A percentile compares a stretch with the other conserved stretches of the same genome.
phyloP scores from a whole-genome alignment of 768 basidiomycete genomes.

The Serendipita sp. region DNA sequence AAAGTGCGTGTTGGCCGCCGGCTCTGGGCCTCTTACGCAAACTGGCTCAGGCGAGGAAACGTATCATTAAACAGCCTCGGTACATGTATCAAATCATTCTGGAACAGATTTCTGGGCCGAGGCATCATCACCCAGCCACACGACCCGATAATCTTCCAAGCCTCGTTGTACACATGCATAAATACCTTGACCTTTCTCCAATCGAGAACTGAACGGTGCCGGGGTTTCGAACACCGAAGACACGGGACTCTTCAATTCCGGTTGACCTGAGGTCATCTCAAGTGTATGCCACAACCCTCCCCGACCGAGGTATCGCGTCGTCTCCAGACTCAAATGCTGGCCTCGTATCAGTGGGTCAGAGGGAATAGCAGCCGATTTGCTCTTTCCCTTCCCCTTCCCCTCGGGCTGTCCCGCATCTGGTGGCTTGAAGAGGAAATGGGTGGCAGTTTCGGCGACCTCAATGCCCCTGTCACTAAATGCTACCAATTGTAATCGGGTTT shows the following conservation, averaged over 20 bases:
- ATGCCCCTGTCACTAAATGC: slow-evolving; percentile 56
- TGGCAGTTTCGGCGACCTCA: slow-evolving; percentile 47
- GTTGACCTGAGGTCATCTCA: slow-evolving; percentile 6
- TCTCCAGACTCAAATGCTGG: slow-evolving; percentile 48
- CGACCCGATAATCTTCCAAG: slow-evolving; percentile 57
- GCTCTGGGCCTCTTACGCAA: too few species aligned
- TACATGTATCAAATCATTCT: too few species aligned
- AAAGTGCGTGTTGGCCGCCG: not conserved
- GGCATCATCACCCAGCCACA: slow-evolving; percentile 51
- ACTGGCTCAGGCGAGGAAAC: too few species aligned
- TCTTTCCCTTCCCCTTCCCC: slow-evolving; percentile 23
- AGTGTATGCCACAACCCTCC: slow-evolving; percentile 35
- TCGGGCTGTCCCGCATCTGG: slow-evolving; percentile 25
- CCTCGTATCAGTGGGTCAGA: slow-evolving; percentile 35
- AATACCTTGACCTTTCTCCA: slow-evolving; percentile 43
- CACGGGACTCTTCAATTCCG: slow-evolving; percentile 1
- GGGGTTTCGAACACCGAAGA: slow-evolving; percentile 20
- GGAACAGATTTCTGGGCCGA: not conserved
- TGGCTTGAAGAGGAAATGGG: slow-evolving; percentile 25
- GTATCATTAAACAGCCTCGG: too few species aligned
- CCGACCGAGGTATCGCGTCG: slow-evolving; percentile 36
- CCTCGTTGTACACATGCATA: slow-evolving; percentile 72
- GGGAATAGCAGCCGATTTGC: slow-evolving; percentile 23
- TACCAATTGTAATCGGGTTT: slow-evolving; percentile 48
- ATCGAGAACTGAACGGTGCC: slow-evolving; percentile 30